Evolutionary conservation across 441 rosid species (phyloP).

Genomic region (Syzygium malaccense): DNA sequence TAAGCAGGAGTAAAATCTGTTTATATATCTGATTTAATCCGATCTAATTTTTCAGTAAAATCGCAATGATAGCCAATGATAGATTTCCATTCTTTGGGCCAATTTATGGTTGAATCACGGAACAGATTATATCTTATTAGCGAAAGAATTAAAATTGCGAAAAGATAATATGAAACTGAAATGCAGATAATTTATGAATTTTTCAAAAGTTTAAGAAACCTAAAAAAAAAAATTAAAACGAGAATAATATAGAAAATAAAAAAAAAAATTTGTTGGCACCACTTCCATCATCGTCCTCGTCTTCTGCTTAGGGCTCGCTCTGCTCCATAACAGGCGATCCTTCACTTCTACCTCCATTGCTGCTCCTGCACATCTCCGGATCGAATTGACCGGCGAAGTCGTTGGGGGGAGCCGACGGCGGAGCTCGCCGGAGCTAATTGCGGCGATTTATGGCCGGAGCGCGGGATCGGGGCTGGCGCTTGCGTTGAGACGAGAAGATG

Average conservation of each 20-base stretch:
- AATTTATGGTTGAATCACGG: background rate
- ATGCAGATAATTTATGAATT: background rate
- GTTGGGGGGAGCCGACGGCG: background rate
- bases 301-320: background rate
- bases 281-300: background rate
- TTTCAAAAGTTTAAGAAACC: background rate
- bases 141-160: background rate
- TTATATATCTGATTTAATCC: background rate
- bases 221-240: background rate
- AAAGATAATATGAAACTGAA: background rate
- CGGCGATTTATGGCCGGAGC: background rate
- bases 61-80: background rate
- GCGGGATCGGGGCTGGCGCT: background rate
- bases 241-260: background rate
- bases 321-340: background rate
- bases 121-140: background rate
- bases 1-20: background rate
- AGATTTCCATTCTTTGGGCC: background rate
- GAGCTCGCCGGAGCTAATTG: background rate
- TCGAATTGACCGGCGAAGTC: background rate
- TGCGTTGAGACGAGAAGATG: conserved; percentile 4
- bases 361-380: background rate
- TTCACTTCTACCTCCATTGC: background rate
- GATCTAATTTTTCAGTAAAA: background rate
- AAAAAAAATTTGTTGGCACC: background rate